Evolutionary conservation across 805 yeast species (phyloP), one percentile per base, ranked within the genome.

Genomic region (Candida arabinofermentans): DNA sequence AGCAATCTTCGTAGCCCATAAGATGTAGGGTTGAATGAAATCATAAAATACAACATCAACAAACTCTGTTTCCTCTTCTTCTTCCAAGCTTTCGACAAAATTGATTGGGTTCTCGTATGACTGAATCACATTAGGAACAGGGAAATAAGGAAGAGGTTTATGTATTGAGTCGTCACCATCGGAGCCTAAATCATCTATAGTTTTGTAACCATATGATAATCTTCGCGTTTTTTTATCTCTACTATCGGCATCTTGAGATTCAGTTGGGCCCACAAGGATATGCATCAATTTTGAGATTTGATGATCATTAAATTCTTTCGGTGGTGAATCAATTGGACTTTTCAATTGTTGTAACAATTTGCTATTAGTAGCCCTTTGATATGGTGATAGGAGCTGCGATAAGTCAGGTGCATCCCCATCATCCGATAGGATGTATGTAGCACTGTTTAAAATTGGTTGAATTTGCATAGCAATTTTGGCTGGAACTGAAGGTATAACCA

Each of bases 91-190:
- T 50, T 47, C 23, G 9, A 14, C 8, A n/a, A 14, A 5, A 35
- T 24, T 3, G 6, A 9, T 13, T 19, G 39, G 23, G 14, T 29
- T 29, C 52, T 59, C 75, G 42, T 56, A 62, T 0, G 84, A 65
- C 50, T 77, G 83, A 22, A 91, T 77, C 10, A 86, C 95, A 54
- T 88, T 90, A 8, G 98, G 96, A 3, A 88, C 69, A 7, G 71
- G 74, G 59, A 74, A 82, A 43, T 72, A 66, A 0, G 67, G 66
- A 36, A 83, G 74, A 1, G 86, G 74, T 43, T 65, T 67, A 64
- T 85, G 90, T 42, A 79, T 52, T 29, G 88, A 72, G 67, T 86
- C 98, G 58, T 93, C 99, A 18, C 99, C 99, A 47, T 81, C 79
- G 48, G 69, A 63, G 0, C 97, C 99, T 51, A 74, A 71, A 55